Conservation (phyloP, 1,284 basidiomycete genomes). For the Cutaneotrichosporon arboriforme region DNA sequence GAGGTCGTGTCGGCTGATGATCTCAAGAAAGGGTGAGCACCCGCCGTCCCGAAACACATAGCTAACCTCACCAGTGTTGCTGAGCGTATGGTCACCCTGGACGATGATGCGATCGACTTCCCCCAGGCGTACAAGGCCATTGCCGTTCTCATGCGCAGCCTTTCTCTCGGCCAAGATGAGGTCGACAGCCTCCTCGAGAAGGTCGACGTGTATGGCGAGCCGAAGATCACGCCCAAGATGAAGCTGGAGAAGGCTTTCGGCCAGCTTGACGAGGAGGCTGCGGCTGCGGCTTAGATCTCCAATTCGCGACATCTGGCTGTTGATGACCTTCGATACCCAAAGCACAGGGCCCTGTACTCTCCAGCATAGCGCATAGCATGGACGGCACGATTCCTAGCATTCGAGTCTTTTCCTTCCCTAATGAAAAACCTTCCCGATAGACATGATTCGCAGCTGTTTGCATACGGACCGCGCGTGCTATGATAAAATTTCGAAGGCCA, state of each 20-base stretch:
- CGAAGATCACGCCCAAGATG: constrained; percentile 37
- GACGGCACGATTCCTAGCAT: constrained; percentile 8
- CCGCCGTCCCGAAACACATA: background rate
- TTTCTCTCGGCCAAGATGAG: constrained; percentile 53
- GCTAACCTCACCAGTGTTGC: constrained; percentile 53
- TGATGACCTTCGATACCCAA: constrained; percentile 5
- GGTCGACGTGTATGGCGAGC: constrained; percentile 40
- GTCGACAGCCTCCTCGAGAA: constrained; percentile 54
- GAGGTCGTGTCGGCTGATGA: constrained; percentile 53
- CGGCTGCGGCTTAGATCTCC: constrained; percentile 9
- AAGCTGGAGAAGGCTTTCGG: constrained; percentile 39
- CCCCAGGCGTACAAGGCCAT: constrained; percentile 76
- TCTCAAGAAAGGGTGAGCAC: constrained; percentile 55
- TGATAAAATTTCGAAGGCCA: too few relatives aligned
- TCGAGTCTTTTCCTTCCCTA: background rate
- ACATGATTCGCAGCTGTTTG: too few relatives aligned
- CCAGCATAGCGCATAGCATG: constrained; percentile 10
- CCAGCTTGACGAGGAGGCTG: constrained; percentile 34
- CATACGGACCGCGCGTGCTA: too few relatives aligned
- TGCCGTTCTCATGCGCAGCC: constrained; percentile 65
- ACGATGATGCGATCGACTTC: constrained; percentile 82
- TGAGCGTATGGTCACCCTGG: constrained; percentile 65
- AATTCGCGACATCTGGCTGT: background rate
- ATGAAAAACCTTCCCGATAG: background rate
- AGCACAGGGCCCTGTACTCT: background rate